Conservation (phyloP, 2,329 filamentous ascomycete species). For the Ceratocystis destructans region DNA sequence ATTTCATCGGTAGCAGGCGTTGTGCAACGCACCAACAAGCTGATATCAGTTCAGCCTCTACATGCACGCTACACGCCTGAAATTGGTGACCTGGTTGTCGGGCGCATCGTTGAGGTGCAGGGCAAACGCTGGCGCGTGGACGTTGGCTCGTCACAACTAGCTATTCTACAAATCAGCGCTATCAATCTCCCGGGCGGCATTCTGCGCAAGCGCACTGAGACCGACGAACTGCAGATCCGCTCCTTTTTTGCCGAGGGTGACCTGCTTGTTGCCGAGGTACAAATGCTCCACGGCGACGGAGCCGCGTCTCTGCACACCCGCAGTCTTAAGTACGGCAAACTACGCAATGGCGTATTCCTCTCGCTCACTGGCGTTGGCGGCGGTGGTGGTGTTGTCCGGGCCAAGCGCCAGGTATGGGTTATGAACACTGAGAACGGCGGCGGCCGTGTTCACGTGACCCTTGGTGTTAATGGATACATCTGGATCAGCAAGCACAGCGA, state of each 20-base stretch:
- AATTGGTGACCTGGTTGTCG: constrained; percentile 90
- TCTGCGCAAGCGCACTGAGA: constrained; percentile 77
- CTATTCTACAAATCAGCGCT: constrained; percentile 67
- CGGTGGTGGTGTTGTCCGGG: constrained; percentile 72
- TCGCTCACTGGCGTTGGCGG: constrained; percentile 70
- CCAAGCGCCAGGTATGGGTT: constrained; percentile 78
- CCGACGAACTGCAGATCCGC: constrained; percentile 92
- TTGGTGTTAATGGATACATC: constrained; percentile 94
- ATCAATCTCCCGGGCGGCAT: constrained; percentile 96
- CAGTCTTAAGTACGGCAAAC: constrained; percentile 83
- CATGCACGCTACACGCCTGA: constrained; percentile 89
- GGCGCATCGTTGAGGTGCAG: constrained; percentile 90
- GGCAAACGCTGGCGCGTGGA: constrained; percentile 89
- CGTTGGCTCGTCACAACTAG: constrained; percentile 74
- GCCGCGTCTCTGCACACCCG: constrained; percentile 80
- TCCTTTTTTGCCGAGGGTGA: constrained; percentile 97
- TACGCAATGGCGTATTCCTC: constrained; percentile 84
- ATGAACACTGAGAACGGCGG: constrained; percentile 44
- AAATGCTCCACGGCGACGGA: constrained; percentile 74
- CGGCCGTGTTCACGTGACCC: constrained; percentile 64
- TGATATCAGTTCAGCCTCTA: constrained; percentile 79
- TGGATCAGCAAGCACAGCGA: constrained; percentile 82
- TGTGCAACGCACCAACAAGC: constrained; percentile 87
- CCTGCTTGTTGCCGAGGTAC: constrained; percentile 85
- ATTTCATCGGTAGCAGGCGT: constrained; percentile 82